These are phyloP conservation scores for Skeletonema menzelii DNA, from an alignment of 108 stramenopile species.

Conservation along the genomic window DNA sequence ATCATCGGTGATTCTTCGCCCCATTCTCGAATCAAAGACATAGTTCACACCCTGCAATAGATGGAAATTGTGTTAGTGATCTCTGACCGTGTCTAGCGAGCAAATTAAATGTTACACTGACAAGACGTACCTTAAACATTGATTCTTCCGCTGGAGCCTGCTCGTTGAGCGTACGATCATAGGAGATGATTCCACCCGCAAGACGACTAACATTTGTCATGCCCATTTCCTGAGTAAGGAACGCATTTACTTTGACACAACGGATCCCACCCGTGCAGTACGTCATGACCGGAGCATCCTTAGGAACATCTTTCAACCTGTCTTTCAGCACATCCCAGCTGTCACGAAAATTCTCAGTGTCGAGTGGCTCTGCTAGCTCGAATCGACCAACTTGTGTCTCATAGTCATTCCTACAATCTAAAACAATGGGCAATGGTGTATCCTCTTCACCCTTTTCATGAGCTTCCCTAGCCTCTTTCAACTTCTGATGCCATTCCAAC, in stretches of 20 bases:
- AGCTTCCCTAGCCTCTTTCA: conserved; percentile 66
- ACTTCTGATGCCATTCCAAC: conserved; percentile 90
- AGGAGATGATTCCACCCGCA: conserved; percentile 93
- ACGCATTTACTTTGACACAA: conserved; percentile 95
- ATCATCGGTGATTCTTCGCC: conserved; percentile 91
- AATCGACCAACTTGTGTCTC: conserved; percentile 94
- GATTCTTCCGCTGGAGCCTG: conserved; percentile 68
- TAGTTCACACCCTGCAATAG: conserved; percentile 84
- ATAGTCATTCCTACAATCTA: conserved; percentile 90
- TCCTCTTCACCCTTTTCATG: conserved; percentile 5
- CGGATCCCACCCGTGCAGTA: conserved; percentile 93
- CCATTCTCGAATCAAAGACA: conserved; percentile 97
- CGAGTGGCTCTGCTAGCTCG: conserved; percentile 86
- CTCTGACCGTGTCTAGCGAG: not conserved
- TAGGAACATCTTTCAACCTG: conserved; percentile 76
- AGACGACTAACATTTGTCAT: conserved; percentile 92
- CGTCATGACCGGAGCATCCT: conserved; percentile 91
- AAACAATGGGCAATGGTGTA: conserved; percentile 51
- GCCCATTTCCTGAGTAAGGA: conserved; percentile 91
- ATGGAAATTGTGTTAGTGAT: not conserved
- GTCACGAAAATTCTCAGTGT: conserved; percentile 90
- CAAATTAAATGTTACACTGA: not conserved
- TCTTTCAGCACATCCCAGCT: conserved; percentile 86
- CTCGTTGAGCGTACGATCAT: conserved; percentile 81
- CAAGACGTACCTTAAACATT: conserved; percentile 52